Evolutionary conservation across 495 filamentous ascomycete species (phyloP).

Genomic region (Penicillium herquei): DNA sequence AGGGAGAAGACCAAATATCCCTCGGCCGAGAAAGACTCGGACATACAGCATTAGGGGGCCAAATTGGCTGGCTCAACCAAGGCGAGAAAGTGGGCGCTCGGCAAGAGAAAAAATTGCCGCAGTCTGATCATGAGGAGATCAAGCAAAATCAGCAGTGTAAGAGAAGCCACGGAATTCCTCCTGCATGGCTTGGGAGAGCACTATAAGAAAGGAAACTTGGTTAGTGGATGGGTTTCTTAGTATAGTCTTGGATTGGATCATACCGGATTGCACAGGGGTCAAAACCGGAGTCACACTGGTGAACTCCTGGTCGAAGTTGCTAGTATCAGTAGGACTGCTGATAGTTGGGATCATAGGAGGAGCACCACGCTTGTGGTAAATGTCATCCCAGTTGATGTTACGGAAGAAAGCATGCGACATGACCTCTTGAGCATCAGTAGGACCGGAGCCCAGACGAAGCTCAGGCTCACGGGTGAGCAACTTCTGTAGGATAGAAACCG

Average conservation of each 20-base stretch:
- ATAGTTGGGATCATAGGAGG: conserved; percentile 90
- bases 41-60: conserved; percentile 7
- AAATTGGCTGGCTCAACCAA: conserved; percentile 3
- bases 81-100: conserved; percentile 8
- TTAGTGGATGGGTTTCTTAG: conserved; percentile 1
- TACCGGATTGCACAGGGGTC: conserved; percentile 96
- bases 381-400: conserved; percentile 97
- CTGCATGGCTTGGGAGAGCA: conserved; percentile 97
- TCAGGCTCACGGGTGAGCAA: conserved; percentile 94
- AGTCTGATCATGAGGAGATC: conserved; percentile 21
- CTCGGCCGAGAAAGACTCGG: conserved; percentile 14
- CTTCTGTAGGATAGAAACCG: conserved; percentile 96
- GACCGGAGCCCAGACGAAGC: conserved; percentile 84
- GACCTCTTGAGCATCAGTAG: conserved; percentile 97
- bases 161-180: conserved; percentile 99
- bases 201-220: conserved; percentile 44
- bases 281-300: conserved; percentile 97
- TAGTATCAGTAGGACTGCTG: conserved; percentile 89
- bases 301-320: conserved; percentile 98
- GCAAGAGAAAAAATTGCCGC: conserved; percentile 13
- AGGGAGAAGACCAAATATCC: conserved; percentile 8
- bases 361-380: conserved; percentile 88
- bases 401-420: conserved; percentile 99
- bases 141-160: conserved; percentile 76
- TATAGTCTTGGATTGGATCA: conserved; percentile 25